phyloP scores from a whole-genome alignment of 129 eudicot genomes.

The Deinandra increscens region DNA sequence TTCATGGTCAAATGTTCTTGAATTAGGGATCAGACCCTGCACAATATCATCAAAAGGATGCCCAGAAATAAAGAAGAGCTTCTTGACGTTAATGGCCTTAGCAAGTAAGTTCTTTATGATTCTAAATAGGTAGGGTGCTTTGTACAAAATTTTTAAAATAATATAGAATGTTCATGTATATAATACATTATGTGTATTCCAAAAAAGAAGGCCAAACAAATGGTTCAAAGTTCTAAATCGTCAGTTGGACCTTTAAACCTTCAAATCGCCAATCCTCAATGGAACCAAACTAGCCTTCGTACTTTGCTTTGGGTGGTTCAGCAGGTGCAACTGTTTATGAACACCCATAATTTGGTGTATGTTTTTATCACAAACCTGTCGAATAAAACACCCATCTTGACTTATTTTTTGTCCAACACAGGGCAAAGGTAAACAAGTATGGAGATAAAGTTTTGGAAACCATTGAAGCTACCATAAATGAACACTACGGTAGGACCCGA shows the following conservation, averaged over 20 bases:
- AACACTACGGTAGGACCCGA: conserved; percentile 34
- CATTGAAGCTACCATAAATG: conserved; percentile 60
- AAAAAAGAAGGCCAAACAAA: too few relatives aligned
- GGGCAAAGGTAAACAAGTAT: conserved; percentile 55
- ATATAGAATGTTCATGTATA: too few relatives aligned
- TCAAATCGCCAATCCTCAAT: too few relatives aligned
- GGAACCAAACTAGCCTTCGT: too few relatives aligned
- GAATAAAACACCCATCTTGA: background rate
- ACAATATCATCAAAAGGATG: conserved; percentile 44
- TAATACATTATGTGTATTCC: too few relatives aligned
- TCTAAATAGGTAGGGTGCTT: background rate
- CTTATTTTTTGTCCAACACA: conserved; percentile 14
- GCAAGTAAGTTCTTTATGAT: conserved; percentile 63
- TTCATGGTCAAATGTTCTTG: conserved; percentile 22
- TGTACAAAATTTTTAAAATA: background rate
- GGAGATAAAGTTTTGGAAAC: conserved; percentile 77
- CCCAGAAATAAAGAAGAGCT: conserved; percentile 84
- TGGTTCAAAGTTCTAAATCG: too few relatives aligned
- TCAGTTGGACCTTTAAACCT: too few relatives aligned
- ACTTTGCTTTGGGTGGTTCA: too few relatives aligned
- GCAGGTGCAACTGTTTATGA: too few relatives aligned
- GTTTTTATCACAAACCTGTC: background rate
- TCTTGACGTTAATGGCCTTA: conserved; percentile 68
- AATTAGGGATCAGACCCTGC: conserved; percentile 51
- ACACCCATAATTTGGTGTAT: background rate